Conservation (phyloP, 306 rosid genomes). For the Erythrophleum fordii region DNA sequence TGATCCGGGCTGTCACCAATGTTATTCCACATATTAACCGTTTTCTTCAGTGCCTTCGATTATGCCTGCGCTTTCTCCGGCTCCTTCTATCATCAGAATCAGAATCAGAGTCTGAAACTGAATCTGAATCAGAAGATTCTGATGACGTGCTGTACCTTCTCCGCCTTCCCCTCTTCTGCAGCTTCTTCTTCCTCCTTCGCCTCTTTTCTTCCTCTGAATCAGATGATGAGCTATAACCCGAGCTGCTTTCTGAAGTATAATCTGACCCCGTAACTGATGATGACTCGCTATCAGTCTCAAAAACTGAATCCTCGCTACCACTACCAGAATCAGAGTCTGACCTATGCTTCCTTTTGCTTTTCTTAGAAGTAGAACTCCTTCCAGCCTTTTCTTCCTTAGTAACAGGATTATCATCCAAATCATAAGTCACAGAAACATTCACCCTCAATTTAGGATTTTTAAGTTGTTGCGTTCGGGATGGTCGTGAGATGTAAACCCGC, state of each 20-base stretch:
- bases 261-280: conserved; percentile 82
- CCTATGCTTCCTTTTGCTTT: conserved; percentile 79
- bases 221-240: conserved; percentile 74
- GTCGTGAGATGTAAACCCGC: conserved; percentile 89
- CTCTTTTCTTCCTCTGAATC: conserved; percentile 87
- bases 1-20: conserved; percentile 8
- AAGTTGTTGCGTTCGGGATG: conserved; percentile 92
- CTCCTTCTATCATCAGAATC: conserved; percentile 76
- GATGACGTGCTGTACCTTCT: conserved; percentile 78
- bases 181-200: conserved; percentile 68
- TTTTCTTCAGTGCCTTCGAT: conserved; percentile 52
- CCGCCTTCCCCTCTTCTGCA: conserved; percentile 59
- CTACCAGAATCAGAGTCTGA: conserved; percentile 65
- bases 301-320: conserved; percentile 91
- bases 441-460: conserved; percentile 88
- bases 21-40: conserved; percentile 20
- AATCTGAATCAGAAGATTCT: conserved; percentile 77
- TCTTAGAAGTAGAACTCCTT: conserved; percentile 53
- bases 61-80: conserved; percentile 71
- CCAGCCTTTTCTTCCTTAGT: conserved; percentile 56
- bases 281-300: conserved; percentile 85
- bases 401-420: conserved; percentile 60
- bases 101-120: conserved; percentile 86
- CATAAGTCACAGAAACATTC: conserved; percentile 54
- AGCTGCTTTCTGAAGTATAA: conserved; percentile 77